Conservation (phyloP, 495 filamentous ascomycete species). For the Acidomyces sp. region DNA sequence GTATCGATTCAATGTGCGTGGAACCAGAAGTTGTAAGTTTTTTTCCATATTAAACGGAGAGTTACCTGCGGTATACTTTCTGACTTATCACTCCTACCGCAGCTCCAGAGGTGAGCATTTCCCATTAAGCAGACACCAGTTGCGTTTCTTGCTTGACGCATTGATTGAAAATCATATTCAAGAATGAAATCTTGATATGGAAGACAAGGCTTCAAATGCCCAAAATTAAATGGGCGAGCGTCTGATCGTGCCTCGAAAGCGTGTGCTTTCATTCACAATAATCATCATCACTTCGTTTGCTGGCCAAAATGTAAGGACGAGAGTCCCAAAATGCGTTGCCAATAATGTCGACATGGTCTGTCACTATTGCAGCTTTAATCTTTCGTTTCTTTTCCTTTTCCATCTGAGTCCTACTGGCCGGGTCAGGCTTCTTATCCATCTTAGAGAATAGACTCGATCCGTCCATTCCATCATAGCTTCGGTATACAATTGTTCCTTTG, state of each 20-base stretch:
- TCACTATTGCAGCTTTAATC: constrained; percentile 59
- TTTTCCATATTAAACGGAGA: too few species aligned
- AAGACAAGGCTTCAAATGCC: neutral
- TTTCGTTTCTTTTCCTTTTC: constrained; percentile 67
- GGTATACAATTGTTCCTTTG: constrained; percentile 81
- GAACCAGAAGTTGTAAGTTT: too few species aligned
- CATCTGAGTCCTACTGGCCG: constrained; percentile 56
- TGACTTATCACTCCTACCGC: too few species aligned
- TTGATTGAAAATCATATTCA: too few species aligned
- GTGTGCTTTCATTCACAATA: constrained; percentile 2
- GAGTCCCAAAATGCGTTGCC: constrained; percentile 84
- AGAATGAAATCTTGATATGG: too few species aligned
- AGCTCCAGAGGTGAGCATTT: too few species aligned
- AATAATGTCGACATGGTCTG: constrained; percentile 86
- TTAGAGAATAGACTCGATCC: neutral
- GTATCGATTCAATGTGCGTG: too few species aligned
- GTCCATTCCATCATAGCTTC: constrained; percentile 29
- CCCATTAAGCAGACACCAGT: too few species aligned
- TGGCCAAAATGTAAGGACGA: constrained; percentile 73
- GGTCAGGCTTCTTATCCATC: constrained; percentile 5
- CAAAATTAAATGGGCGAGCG: neutral
- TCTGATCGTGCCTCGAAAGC: neutral
- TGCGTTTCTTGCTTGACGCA: too few species aligned
- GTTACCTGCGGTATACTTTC: too few species aligned
- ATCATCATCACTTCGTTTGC: constrained; percentile 30